Evolutionary conservation across 345 rosid species (phyloP), one percentile per base, ranked within the genome.

Genomic region (Tarenaya hassleriana): DNA sequence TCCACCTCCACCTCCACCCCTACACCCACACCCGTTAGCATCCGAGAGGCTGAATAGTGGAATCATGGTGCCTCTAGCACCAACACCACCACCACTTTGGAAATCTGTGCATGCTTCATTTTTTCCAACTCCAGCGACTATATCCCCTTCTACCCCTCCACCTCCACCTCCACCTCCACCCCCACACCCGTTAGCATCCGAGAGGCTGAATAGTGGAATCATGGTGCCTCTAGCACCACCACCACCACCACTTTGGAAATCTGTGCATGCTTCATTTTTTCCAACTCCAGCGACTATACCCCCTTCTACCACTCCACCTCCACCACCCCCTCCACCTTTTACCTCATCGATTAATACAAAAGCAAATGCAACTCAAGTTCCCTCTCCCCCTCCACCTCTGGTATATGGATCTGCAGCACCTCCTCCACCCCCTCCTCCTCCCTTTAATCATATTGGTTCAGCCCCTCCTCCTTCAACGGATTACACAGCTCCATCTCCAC

Each of bases 31-130:
- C n/a, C n/a, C n/a, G n/a, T n/a, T n/a, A n/a, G n/a, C n/a, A n/a
- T n/a, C n/a, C n/a, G n/a, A n/a, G n/a, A n/a, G 63, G 56, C 74
- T 47, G 51, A 70, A 66, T 58, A 49, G 16, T 64, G 72, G 49
- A 54, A 58, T 35, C 34, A 55, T 53, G 37, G 52, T 71, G 64
- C 78, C 89, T 19, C 71, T 79, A 7, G 61, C 81, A 6, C 86
- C 81, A 32, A n/a, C n/a, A n/a, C 73, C 74, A n/a, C 67, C 78
- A 29, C 75, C 80, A 37, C 80, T 88, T 63, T 79, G 94, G 96
- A 78, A 70, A 35, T 62, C 69, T 61, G 69, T 48, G 15, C 50
- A 34, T 65, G 40, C 63, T 72, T 70, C 66, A 19, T 51, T 16
- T 34, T 51, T 55, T 40, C 52, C 55, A 47, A 53, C 52, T 58